Conservation (phyloP, 805 yeast genomes). For the Kuraishia hungarica region DNA sequence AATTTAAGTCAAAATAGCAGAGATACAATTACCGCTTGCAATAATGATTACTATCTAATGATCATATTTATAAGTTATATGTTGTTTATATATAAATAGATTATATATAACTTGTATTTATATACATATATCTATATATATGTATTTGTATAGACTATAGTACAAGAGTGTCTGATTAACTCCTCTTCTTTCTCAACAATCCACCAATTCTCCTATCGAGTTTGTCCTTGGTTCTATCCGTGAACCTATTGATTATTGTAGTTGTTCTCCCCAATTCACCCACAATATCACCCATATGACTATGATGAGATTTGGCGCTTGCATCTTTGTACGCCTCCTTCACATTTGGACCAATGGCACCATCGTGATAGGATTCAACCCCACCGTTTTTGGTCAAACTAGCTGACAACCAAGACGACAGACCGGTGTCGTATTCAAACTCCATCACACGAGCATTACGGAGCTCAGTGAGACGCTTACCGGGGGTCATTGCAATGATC, state of each 20-base stretch:
- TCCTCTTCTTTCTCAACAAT: not conserved
- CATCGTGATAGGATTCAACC: slow-evolving; percentile 21
- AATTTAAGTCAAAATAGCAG: too few species aligned
- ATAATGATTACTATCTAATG: too few species aligned
- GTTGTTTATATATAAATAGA: too few species aligned
- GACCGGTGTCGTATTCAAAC: slow-evolving; percentile 37
- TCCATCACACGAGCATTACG: slow-evolving; percentile 34
- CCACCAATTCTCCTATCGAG: not conserved
- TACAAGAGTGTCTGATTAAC: not conserved
- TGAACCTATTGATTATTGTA: slow-evolving; percentile 15
- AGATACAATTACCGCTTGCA: too few species aligned
- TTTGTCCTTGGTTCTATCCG: slow-evolving; percentile 12
- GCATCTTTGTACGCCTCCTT: slow-evolving; percentile 61
- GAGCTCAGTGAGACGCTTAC: slow-evolving; percentile 28
- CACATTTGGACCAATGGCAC: slow-evolving; percentile 46
- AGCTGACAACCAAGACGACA: slow-evolving; percentile 41
- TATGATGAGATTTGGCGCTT: slow-evolving; percentile 23
- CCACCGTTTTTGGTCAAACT: slow-evolving; percentile 14
- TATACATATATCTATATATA: too few species aligned
- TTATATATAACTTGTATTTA: too few species aligned
- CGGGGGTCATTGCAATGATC: slow-evolving; percentile 29
- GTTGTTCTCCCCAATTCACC: slow-evolving; percentile 30
- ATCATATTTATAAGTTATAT: too few species aligned
- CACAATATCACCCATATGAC: slow-evolving; percentile 28
- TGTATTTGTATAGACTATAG: too few species aligned